Base-by-base conservation (phyloP, 768 basidiomycete genomes). In the Naematelia aurantialba region DNA sequence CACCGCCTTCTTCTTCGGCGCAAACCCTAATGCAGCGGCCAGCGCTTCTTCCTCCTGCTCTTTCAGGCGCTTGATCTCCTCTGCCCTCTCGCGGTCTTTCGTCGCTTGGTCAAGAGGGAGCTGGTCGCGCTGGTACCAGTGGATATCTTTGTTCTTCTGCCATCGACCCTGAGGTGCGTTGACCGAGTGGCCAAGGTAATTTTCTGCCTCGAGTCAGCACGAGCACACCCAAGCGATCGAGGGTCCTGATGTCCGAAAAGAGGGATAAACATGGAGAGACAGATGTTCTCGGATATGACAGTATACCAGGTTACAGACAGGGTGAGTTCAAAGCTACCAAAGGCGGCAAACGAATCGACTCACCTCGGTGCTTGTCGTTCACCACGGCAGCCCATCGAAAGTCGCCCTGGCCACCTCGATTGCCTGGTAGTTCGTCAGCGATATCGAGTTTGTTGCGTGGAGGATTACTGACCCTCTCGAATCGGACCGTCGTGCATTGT, bases 111-210 rank as follows among this genome's bases (percentile, higher is more conserved):
- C 67, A 13, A 69, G 62, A 1, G 73, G 69, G 30, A 61, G 25
- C 26, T 62, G 63, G 3, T 91, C 89, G 26, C 92, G 85, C 68
- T 80, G 84, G 73, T 94, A 98, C 93, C 93, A 98, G 69, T 94
- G 92, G 14, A 98, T 79, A 70, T 98, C 93, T 75, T 93, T 91
- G 80, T 91, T 91, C 79, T 93, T 93, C 79, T 96, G 93, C 93
- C 93, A 98, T 48, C 93, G 82, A 1, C 93, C 93, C 1, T 89
- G 89, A 0, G 93, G 93, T 1, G 93, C 93, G 71, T 93, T 93
- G 79, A 96, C 84, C 54, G 89, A 89, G 74, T 94, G 90, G 3
- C 93, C 93, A 2, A 98, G 85, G 76, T 98, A 98, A 78, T 96
- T 87, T 87, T 97, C 75, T 73, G 22, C 8, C 4, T 25, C 52